Percentiles rank a stretch among this genome's conserved stretches.
These are phyloP conservation scores for Azolla pinnata DNA, from an alignment of 75 land plant genomes.

Conservation along the genomic window DNA sequence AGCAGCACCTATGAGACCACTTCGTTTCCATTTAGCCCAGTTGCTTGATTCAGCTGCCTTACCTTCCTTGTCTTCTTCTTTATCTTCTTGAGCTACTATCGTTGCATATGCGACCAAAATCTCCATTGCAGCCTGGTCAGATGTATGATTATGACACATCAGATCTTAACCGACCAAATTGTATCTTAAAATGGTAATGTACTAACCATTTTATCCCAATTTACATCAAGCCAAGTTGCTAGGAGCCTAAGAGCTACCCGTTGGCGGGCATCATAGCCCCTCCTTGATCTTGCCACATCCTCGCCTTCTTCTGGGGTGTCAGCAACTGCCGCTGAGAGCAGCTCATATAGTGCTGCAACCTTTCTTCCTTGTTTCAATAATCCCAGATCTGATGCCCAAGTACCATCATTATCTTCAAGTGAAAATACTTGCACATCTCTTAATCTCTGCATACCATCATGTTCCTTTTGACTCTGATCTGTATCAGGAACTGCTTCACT, in stretches of 20 bases:
- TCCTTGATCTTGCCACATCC: slow-evolving; percentile 33
- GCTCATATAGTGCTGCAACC: slow-evolving; percentile 55
- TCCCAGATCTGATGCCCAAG: neutral
- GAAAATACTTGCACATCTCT: neutral
- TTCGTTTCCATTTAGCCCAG: slow-evolving; percentile 89
- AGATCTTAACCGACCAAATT: no score
- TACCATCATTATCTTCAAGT: neutral
- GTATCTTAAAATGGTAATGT: no score
- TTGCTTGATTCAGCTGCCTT: slow-evolving; percentile 18
- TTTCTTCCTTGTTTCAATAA: slow-evolving; percentile 40
- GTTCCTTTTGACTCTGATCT: neutral
- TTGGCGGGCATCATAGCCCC: slow-evolving; percentile 93
- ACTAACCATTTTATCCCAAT: slow-evolving; percentile 81
- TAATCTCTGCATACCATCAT: neutral
- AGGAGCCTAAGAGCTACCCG: slow-evolving; percentile 71
- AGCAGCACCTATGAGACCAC: slow-evolving; percentile 96
- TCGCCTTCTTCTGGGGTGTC: slow-evolving; percentile 37
- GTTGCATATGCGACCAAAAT: slow-evolving; percentile 85
- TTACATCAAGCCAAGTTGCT: slow-evolving; percentile 79
- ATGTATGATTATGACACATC: no score
- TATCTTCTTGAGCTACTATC: slow-evolving; percentile 61
- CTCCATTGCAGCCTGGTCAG: slow-evolving; percentile 97
- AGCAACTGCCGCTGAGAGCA: slow-evolving; percentile 84
- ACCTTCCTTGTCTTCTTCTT: slow-evolving; percentile 34
- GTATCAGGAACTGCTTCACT: neutral